These are phyloP conservation scores for Sparassis latifolia DNA, from an alignment of 1,284 basidiomycete genomes.

Conservation along the genomic window DNA sequence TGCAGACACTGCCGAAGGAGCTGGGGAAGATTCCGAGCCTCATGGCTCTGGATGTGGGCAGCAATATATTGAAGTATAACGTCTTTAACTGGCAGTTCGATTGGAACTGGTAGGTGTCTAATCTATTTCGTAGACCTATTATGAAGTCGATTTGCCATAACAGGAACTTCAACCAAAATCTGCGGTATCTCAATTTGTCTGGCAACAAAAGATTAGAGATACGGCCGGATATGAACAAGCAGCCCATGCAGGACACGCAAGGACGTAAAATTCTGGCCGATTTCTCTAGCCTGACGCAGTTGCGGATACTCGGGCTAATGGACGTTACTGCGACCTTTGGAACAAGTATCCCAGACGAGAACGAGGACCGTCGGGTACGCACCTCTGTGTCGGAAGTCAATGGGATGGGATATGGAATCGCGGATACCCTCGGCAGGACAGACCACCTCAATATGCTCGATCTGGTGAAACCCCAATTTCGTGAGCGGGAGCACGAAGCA, in stretches of 20 bases:
- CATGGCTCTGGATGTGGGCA: slow-evolving; percentile 87
- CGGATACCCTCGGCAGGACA: slow-evolving; percentile 83
- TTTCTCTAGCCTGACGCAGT: slow-evolving; percentile 78
- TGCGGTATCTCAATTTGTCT: slow-evolving; percentile 87
- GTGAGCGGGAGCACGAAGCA: slow-evolving; percentile 75
- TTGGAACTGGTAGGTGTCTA: slow-evolving; percentile 85
- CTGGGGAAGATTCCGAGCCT: slow-evolving; percentile 80
- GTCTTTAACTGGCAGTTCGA: slow-evolving; percentile 99
- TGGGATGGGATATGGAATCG: slow-evolving; percentile 94
- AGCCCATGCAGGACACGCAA: slow-evolving; percentile 27
- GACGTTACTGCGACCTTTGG: slow-evolving; percentile 88
- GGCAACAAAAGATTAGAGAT: slow-evolving; percentile 89
- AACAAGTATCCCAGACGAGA: slow-evolving; percentile 84
- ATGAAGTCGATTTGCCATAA: neutral
- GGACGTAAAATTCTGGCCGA: slow-evolving; percentile 60
- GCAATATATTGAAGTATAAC: slow-evolving; percentile 95
- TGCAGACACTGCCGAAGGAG: slow-evolving; percentile 91
- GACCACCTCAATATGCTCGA: slow-evolving; percentile 89
- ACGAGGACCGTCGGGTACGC: slow-evolving; percentile 85
- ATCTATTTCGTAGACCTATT: slow-evolving; percentile 2
- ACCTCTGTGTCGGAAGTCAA: slow-evolving; percentile 90
- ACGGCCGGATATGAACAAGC: slow-evolving; percentile 50
- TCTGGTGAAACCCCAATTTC: slow-evolving; percentile 87
- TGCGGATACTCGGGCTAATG: slow-evolving; percentile 93
- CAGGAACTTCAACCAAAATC: slow-evolving; percentile 94